Evolutionary conservation across 129 eudicot genomes (phyloP).

Genomic region (Centella asiatica): DNA sequence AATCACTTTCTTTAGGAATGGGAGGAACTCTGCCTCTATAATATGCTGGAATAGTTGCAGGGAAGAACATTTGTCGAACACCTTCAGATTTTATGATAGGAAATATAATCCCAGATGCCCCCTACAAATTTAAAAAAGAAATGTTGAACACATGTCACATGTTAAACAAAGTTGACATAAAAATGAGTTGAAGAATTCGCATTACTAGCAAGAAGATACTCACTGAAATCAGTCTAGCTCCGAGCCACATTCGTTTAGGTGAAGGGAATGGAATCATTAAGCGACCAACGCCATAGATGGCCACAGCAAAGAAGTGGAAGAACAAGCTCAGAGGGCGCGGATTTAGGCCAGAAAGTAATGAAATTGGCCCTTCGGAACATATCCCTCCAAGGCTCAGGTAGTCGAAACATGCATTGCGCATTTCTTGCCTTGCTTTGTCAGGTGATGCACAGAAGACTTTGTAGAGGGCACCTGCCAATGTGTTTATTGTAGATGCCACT

Average conservation of each 20-base stretch:
- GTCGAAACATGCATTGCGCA: constrained; percentile 31
- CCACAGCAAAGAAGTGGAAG: constrained; percentile 28
- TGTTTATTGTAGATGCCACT: constrained; percentile 29
- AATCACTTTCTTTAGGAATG: background rate
- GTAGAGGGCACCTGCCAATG: constrained; percentile 26
- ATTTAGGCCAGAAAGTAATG: constrained; percentile 28
- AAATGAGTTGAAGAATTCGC: background rate
- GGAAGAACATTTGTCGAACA: constrained; percentile 4
- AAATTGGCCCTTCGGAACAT: constrained; percentile 20
- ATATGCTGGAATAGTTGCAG: constrained; percentile 7
- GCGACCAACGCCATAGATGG: constrained; percentile 29
- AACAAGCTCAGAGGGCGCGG: constrained; percentile 25
- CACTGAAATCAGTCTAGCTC: constrained; percentile 26
- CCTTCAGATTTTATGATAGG: constrained; percentile 8
- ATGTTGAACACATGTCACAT: background rate
- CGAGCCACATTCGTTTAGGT: constrained; percentile 19
- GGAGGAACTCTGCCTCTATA: background rate
- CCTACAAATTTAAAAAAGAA: constrained; percentile 12
- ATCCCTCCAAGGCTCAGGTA: constrained; percentile 31
- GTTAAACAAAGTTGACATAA: background rate
- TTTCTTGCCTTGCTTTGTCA: constrained; percentile 23
- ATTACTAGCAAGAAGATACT: background rate
- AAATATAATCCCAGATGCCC: constrained; percentile 22
- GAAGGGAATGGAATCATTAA: constrained; percentile 30
- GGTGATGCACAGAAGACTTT: constrained; percentile 31